These are phyloP conservation scores for Trichosporon sp. DNA, from an alignment of 1,284 basidiomycete species.

Conservation along the genomic window DNA sequence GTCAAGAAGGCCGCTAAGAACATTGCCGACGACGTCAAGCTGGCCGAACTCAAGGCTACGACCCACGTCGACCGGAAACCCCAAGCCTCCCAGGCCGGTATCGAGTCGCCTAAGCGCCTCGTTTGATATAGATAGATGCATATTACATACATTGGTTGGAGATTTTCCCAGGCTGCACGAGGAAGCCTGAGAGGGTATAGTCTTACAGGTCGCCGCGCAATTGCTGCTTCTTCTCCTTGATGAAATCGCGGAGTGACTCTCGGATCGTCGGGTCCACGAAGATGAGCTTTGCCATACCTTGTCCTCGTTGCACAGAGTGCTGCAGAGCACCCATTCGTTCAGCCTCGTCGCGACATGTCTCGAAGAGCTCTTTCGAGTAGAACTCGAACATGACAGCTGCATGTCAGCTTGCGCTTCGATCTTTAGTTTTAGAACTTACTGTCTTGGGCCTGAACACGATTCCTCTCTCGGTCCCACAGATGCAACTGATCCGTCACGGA, in stretches of 20 bases:
- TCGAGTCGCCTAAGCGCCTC: conserved; percentile 30
- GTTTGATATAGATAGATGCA: conserved; percentile 27
- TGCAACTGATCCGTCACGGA: conserved; percentile 96
- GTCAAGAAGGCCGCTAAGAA: not conserved
- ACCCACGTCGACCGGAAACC: conserved; percentile 23
- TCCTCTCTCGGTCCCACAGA: conserved; percentile 95
- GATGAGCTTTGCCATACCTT: conserved; percentile 38
- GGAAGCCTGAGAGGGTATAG: not conserved
- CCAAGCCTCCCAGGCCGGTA: conserved; percentile 21
- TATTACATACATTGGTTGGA: conserved; percentile 14
- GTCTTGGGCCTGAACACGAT: conserved; percentile 82
- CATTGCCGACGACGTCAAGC: not conserved
- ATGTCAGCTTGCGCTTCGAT: not conserved
- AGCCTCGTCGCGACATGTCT: conserved; percentile 47
- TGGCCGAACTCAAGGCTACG: conserved; percentile 6
- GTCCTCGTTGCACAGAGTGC: conserved; percentile 32
- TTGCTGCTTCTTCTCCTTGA: conserved; percentile 43
- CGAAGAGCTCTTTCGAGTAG: conserved; percentile 52
- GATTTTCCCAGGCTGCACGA: too few relatives aligned
- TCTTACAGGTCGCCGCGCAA: conserved; percentile 34
- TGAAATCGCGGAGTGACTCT: conserved; percentile 50
- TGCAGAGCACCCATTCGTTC: conserved; percentile 42
- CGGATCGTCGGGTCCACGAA: conserved; percentile 49
- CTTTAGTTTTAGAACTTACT: conserved; percentile 59
- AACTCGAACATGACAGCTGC: conserved; percentile 51